phyloP scores from a whole-genome alignment of 176 grass and related monocot genomes.

The Avena insularis region DNA sequence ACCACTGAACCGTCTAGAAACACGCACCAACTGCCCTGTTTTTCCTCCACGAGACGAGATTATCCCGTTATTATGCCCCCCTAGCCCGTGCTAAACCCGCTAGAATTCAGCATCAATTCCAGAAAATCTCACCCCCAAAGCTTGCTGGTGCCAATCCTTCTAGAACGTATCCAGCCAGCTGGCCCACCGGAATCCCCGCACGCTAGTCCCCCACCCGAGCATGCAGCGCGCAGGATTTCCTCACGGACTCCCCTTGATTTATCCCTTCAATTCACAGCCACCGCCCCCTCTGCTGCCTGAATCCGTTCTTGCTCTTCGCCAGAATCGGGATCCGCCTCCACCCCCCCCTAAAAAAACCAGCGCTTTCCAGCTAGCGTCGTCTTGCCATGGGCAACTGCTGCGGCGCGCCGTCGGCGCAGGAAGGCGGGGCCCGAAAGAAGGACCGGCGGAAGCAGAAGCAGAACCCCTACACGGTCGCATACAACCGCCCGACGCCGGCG shows the following conservation, averaged over 20 bases:
- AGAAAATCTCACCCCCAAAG: constrained; percentile 12
- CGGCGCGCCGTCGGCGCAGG: constrained; percentile 47
- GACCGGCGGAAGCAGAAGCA: constrained; percentile 34
- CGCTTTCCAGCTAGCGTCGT: neutral
- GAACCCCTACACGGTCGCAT: constrained; percentile 51
- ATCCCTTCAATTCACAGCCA: too few species aligned
- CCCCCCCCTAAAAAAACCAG: neutral
- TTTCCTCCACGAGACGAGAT: neutral
- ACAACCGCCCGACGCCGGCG: constrained; percentile 42
- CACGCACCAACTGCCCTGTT: constrained; percentile 39
- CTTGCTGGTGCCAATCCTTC: constrained; percentile 6
- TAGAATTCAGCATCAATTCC: neutral
- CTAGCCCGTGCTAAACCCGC: constrained; percentile 3
- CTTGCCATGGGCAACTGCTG: constrained; percentile 75
- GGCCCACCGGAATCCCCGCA: neutral
- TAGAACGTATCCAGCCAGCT: constrained; percentile 40
- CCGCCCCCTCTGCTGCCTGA: constrained; percentile 22
- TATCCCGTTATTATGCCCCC: neutral
- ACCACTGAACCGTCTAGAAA: constrained; percentile 20
- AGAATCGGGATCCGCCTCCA: neutral
- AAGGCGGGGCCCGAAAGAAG: neutral
- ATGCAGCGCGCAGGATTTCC: constrained; percentile 33
- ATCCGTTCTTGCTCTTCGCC: neutral
- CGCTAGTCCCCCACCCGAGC: neutral
- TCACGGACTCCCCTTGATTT: neutral